Conservation (phyloP, 179 eudicot genomes). For the Silene noctiflora region DNA sequence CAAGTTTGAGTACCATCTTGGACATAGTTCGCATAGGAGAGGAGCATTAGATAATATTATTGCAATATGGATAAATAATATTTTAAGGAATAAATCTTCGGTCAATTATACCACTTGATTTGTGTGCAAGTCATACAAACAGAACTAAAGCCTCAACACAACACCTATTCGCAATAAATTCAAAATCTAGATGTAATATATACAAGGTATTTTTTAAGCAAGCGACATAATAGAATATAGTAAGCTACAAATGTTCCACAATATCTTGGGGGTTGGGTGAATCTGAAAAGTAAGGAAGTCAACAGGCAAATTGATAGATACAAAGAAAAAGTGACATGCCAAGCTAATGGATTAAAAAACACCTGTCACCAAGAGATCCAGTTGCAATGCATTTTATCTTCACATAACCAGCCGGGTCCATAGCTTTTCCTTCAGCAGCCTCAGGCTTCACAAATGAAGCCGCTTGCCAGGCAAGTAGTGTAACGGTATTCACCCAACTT, state of each 20-base stretch:
- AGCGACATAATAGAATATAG: too few relatives aligned
- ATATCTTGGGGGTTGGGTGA: too few relatives aligned
- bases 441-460: slow-evolving; percentile 77
- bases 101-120: neutral
- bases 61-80: neutral
- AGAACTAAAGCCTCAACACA: neutral
- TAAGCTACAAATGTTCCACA: too few relatives aligned
- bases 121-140: neutral
- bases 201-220: neutral
- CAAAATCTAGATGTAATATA: neutral
- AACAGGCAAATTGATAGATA: neutral
- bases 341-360: neutral
- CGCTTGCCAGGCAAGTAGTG: slow-evolving; percentile 82
- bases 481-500: slow-evolving; percentile 76
- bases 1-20: neutral
- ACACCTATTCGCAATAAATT: neutral
- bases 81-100: too few relatives aligned
- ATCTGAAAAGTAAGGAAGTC: neutral
- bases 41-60: neutral
- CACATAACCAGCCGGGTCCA: slow-evolving; percentile 91
- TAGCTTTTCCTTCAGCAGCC: slow-evolving; percentile 57
- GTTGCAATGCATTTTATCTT: slow-evolving; percentile 86
- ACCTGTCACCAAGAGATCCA: slow-evolving; percentile 75
- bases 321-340: neutral
- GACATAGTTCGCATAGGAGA: slow-evolving; percentile 9